Conservation (phyloP, 176 grass and related monocot species). For the Avena atlantica region DNA sequence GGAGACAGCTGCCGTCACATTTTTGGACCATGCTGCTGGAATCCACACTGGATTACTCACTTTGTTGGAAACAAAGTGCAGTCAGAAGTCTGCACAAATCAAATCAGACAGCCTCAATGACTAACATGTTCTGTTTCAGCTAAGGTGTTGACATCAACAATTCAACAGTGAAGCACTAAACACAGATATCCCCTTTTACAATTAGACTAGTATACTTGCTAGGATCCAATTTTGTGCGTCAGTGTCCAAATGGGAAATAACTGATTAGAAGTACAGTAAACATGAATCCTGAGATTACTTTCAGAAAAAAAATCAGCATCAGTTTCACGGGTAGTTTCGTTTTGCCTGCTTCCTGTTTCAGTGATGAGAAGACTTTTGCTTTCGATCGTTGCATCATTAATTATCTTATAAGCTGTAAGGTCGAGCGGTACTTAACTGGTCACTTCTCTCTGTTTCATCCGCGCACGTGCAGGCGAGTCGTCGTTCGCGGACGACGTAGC, state of each 20-base stretch:
- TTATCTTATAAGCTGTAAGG: too few relatives aligned
- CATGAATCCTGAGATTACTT: too few relatives aligned
- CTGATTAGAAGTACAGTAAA: too few relatives aligned
- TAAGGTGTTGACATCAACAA: background rate
- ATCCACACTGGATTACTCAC: background rate
- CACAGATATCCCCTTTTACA: background rate
- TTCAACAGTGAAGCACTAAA: background rate
- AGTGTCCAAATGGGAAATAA: background rate
- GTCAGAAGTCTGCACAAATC: background rate
- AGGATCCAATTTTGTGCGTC: background rate
- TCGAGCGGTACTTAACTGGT: background rate
- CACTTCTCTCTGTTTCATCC: conserved; percentile 10
- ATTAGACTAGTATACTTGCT: background rate
- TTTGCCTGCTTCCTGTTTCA: background rate
- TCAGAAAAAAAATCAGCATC: too few relatives aligned
- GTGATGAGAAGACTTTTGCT: too few relatives aligned
- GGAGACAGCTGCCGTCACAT: background rate
- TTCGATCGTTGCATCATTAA: too few relatives aligned
- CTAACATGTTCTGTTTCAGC: too few relatives aligned
- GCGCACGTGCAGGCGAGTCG: conserved; percentile 51
- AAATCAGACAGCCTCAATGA: background rate
- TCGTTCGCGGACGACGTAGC: conserved; percentile 82
- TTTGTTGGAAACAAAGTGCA: background rate
- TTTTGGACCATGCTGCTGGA: background rate
- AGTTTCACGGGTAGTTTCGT: background rate